Conservation (phyloP, 2,329 filamentous ascomycete genomes). For the Pseudogymnoascus sp. region DNA sequence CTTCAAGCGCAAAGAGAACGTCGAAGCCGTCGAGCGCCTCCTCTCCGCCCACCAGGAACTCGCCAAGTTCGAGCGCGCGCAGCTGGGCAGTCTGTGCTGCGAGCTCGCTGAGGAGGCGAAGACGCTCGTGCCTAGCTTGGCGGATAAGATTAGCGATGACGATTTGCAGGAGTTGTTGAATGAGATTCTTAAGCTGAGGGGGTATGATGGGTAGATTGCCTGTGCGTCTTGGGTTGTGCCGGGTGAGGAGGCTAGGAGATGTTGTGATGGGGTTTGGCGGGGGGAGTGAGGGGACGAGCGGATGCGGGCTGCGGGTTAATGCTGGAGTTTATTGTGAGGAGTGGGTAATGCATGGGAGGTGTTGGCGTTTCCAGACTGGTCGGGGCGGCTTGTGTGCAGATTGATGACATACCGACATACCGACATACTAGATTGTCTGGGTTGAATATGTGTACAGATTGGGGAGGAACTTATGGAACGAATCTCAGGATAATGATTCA, state of each 20-base stretch:
- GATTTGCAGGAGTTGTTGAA: slow-evolving; percentile 81
- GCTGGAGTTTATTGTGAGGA: background rate
- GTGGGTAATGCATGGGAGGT: slow-evolving; percentile 4
- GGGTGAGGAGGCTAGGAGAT: background rate
- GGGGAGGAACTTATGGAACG: background rate
- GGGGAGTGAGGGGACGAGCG: background rate
- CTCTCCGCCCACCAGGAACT: slow-evolving; percentile 71
- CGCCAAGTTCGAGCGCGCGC: slow-evolving; percentile 85
- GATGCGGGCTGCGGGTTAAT: background rate
- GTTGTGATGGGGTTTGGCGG: background rate
- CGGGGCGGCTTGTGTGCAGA: slow-evolving; percentile 5
- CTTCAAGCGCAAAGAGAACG: slow-evolving; percentile 90
- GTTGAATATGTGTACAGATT: background rate
- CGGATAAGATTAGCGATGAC: slow-evolving; percentile 83
- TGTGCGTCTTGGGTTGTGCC: background rate
- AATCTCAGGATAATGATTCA: background rate
- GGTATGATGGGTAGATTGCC: slow-evolving; percentile 20
- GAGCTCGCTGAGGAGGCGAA: slow-evolving; percentile 92
- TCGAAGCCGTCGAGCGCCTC: slow-evolving; percentile 85
- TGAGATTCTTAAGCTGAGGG: slow-evolving; percentile 72
- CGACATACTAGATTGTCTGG: slow-evolving; percentile 1
- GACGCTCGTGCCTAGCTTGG: slow-evolving; percentile 81
- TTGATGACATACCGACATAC: background rate
- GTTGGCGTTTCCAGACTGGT: slow-evolving; percentile 10
- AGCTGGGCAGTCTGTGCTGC: slow-evolving; percentile 90